Base-by-base conservation (phyloP, 1,284 basidiomycete species). In the Cutaneotrichosporon arboriforme region DNA sequence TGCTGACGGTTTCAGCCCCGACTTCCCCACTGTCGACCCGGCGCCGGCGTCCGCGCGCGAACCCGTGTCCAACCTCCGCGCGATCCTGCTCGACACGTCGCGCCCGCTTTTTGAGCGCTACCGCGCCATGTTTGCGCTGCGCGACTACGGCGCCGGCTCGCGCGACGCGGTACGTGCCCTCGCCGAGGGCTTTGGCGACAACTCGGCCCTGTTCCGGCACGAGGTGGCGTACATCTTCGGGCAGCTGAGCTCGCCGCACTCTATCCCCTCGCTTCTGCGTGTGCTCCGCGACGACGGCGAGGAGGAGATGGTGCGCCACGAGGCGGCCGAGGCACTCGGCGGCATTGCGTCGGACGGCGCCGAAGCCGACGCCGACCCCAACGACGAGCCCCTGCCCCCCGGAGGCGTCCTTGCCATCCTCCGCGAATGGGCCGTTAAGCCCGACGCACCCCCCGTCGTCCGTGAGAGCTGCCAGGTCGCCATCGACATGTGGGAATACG, bases 221-320 rank as follows among this genome's bases (percentile, higher is more conserved):
- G 93, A 97, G 74, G 90, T 97, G 47, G 94, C 93, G 3, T 97
- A 97, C 74, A 88, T 99, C 46, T 97, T 98, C 67, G 96, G 96
- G 17, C 96, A 99, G 76, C 81, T 99, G 33, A 84, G 89, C 49
- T 92, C 90, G 5, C 81, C 87, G 1, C 85, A 92, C 68, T 89
- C 90, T 0, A 88, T 97, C 20, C 90, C 93, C 1, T 81, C 87
- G 1, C 81, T 99, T 22, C 72, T 97, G 38, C 74, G 81, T 36
- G 89, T 96, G 15, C 80, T 99, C 9, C 78, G 83, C 58, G 79
- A 94, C 61, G 57, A 70, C 0, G 70, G 76, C 1, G 96, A 98
- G 75, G 87, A 87, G 44, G 91, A 96, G 55, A 98, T 99, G 96
- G 96, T 99, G 4, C 84, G 96, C 21, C 96, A 99, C 68, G 96